Evolutionary conservation across 108 stramenopile species (phyloP), one percentile per base, ranked within the genome.

Genomic region (Cyclotella choctawhatcheeana): DNA sequence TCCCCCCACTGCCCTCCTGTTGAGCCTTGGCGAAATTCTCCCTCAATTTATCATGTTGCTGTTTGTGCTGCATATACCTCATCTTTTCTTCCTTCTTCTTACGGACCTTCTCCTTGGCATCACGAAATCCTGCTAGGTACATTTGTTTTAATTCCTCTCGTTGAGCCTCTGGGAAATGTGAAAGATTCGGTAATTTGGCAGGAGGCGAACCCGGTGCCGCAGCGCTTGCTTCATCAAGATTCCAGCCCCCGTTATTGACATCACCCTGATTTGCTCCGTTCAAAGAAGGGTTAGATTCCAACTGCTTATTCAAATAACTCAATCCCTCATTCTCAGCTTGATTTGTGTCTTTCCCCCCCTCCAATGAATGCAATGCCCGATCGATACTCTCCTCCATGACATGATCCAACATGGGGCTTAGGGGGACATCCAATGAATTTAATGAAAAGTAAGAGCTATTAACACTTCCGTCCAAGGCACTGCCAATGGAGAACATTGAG

Each of bases 101-200:
- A 25, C 12, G 31, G 20, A 30, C 37, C 31, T 72, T 77, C 22
- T 50, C 58, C 29, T 83, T 84, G 0, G 91, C 93, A 44, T 90
- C 91, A 20, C 85, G 73, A 84, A 92, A 95, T 51, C 93, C 93
- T 8, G 93, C 93, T 26, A 95, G 62, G 29, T 95, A 95, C 91
- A 92, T 92, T 56, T 89, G 86, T 44, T 88, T 84, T 48, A 95
- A 73, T 54, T 95, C 88, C 54, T 88, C 93, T 27, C 88, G 74
- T 64, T 85, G 85, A 6, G 76, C 69, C 16, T 51, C 74, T 22
- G 77, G 78, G 22, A 79, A 71, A 18, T 79, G 50, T n/a, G 71
- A 66, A 13, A 79, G 32, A 32, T 55, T 56, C 4, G 53, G 53
- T 12, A 54, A 10, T 44, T 69, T 54, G 0, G 54, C 35, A 6